Evolutionary conservation across 768 basidiomycete genomes (phyloP).

Genomic region (Tulasnella sp.): DNA sequence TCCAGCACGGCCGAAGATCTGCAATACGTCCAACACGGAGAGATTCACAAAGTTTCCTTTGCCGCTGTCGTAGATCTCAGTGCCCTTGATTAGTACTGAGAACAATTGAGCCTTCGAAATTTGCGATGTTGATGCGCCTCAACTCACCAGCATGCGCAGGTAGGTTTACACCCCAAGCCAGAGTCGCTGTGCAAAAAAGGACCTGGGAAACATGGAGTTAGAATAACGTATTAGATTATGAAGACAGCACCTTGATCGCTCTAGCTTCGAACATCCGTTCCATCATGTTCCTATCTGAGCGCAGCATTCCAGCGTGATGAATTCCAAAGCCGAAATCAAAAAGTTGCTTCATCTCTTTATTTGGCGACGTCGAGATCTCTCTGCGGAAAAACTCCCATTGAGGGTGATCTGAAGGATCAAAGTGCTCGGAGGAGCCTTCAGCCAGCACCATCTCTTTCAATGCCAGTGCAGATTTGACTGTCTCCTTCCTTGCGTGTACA

Average conservation of each 20-base stretch:
- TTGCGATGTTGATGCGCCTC: not conserved
- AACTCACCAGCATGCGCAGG: conserved; percentile 84
- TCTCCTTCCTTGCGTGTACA: conserved; percentile 96
- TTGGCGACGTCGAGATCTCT: conserved; percentile 66
- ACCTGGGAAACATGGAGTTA: conserved; percentile 41
- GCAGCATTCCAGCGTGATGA: conserved; percentile 96
- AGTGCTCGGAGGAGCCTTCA: conserved; percentile 63
- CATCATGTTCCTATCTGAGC: conserved; percentile 88
- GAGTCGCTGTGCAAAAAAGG: conserved; percentile 91
- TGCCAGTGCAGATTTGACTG: conserved; percentile 76
- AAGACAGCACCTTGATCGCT: conserved; percentile 63
- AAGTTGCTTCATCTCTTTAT: conserved; percentile 92
- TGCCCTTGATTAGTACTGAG: conserved; percentile 89
- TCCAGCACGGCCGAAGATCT: conserved; percentile 95
- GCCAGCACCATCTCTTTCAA: conserved; percentile 61
- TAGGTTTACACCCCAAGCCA: conserved; percentile 98
- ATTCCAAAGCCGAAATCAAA: conserved; percentile 92
- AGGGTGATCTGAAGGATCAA: conserved; percentile 71
- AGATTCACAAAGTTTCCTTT: conserved; percentile 86
- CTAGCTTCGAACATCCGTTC: conserved; percentile 85
- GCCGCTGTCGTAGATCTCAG: conserved; percentile 85
- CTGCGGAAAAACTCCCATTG: conserved; percentile 63
- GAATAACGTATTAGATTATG: not conserved
- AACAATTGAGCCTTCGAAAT: conserved; percentile 5
- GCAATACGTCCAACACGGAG: conserved; percentile 87